Evolutionary conservation across 1,139 yeast species (phyloP).

Genomic region (Blastobotrys serpentis): DNA sequence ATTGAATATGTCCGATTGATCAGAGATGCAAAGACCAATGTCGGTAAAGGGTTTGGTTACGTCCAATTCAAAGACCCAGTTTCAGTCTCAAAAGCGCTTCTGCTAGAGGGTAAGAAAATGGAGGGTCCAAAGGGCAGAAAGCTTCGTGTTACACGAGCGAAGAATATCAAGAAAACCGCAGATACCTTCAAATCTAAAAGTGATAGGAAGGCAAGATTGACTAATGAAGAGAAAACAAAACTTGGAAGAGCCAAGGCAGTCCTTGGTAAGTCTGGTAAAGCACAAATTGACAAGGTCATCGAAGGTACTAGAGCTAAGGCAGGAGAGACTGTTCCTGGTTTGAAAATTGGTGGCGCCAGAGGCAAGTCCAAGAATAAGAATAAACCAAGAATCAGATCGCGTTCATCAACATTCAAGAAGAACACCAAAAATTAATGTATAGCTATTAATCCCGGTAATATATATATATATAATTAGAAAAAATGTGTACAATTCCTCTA

Average conservation of each 20-base stretch:
- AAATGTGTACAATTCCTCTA: no score
- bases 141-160: slow-evolving; percentile 78
- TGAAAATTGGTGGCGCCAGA: slow-evolving; percentile 18
- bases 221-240: slow-evolving; percentile 60
- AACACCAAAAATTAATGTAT: slow-evolving; percentile 8
- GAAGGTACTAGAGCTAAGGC: slow-evolving; percentile 85
- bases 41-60: slow-evolving; percentile 97
- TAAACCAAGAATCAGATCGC: slow-evolving; percentile 66
- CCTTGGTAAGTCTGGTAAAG: slow-evolving; percentile 77
- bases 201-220: slow-evolving; percentile 31
- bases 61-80: slow-evolving; percentile 85
- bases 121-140: slow-evolving; percentile 52
- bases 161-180: slow-evolving; percentile 49
- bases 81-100: slow-evolving; percentile 77
- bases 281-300: slow-evolving; percentile 56
- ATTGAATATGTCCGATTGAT: slow-evolving; percentile 88
- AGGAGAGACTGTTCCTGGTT: slow-evolving; percentile 51
- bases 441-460: neutral
- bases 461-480: neutral
- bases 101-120: slow-evolving; percentile 71
- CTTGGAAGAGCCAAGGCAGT: slow-evolving; percentile 75
- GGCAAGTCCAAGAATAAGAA: slow-evolving; percentile 37
- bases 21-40: slow-evolving; percentile 87
- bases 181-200: slow-evolving; percentile 32
- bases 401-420: slow-evolving; percentile 58